Percentiles rank a stretch among this genome's conserved stretches.
These are phyloP conservation scores for Botrytis deweyae DNA, from an alignment of 2,329 filamentous ascomycete species.

Conservation along the genomic window DNA sequence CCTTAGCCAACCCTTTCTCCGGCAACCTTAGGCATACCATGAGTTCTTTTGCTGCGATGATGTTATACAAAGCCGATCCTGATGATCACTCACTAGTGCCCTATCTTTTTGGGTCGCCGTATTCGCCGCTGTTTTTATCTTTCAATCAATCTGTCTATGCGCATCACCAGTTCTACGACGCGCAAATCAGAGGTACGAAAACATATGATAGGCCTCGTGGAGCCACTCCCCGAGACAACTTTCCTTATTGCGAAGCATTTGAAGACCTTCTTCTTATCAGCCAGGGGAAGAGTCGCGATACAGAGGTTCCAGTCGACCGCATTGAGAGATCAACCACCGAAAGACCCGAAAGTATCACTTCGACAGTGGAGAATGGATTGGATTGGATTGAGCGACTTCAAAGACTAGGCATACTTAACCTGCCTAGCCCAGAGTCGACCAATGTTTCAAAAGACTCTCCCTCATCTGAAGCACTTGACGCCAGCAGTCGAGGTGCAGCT, in stretches of 20 bases:
- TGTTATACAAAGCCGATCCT: constrained; percentile 10
- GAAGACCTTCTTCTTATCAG: constrained; percentile 36
- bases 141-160: constrained; percentile 8
- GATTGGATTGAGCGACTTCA: constrained; percentile 28
- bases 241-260: constrained; percentile 37
- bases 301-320: neutral
- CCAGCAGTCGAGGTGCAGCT: neutral
- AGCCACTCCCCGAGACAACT: constrained; percentile 19
- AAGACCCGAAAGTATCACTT: neutral
- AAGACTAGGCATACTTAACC: constrained; percentile 15
- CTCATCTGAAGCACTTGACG: neutral
- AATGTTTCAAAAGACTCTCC: neutral
- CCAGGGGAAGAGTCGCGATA: constrained; percentile 16
- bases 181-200: neutral
- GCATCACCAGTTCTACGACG: neutral
- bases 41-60: neutral
- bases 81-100: constrained; percentile 36
- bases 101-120: constrained; percentile 39
- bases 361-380: neutral
- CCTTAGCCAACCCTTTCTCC: constrained; percentile 68
- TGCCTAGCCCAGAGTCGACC: neutral
- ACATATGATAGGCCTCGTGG: too few species aligned
- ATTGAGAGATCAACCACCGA: neutral
- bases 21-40: constrained; percentile 28
- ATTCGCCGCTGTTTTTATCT: constrained; percentile 36